Evolutionary conservation across 441 rosid genomes (phyloP), one percentile per base, ranked within the genome.

Genomic region (Euphorbia schlechtendalii): DNA sequence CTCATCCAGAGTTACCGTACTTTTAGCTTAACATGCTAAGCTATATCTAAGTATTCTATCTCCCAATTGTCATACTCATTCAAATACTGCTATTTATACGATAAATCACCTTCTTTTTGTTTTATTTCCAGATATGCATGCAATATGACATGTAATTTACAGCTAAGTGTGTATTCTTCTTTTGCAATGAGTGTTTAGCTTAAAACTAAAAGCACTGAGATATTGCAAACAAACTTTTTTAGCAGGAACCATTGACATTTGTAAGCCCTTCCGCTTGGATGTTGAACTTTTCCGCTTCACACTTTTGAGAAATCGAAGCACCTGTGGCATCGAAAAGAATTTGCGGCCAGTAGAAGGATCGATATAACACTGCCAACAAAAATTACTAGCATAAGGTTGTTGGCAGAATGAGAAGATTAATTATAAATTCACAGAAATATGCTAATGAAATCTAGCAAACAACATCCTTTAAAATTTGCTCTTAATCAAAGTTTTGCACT

Each of bases 311-410:
- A 73, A 68, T 54, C 46, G 68, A 27, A 71, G 18, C 67, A 79
- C 83, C 59, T 73, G 56, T 58, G 84, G 84, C 76, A 67, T 77
- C 68, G 87, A 78, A 65, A 56, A 60, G 72, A 73, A 81, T 71
- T 58, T 83, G 61, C 14, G 18, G 62, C 78, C 76, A 28, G 73
- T 72, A 3, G 61, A 66, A 4, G 66, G 69, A 38, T 83, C 79
- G 58, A 71, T 34, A 56, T 68, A 83, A 52, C 62, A 38, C 85
- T 81, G 81, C 70, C 72, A 59, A n/a, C 28, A 64, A 34, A 57
- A 49, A 58, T 57, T 53, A 64, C 14, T 59, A 46, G 25, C 64
- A 21, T 61, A 66, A 27, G 1, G 4, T 20, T 21, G 51, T 32
- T 32, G 57, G 48, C 15, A 18, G 46, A 48, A 20, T 1, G 40